Evolutionary conservation across 257 asterid species (phyloP).

Genomic region (Petrea volubilis): DNA sequence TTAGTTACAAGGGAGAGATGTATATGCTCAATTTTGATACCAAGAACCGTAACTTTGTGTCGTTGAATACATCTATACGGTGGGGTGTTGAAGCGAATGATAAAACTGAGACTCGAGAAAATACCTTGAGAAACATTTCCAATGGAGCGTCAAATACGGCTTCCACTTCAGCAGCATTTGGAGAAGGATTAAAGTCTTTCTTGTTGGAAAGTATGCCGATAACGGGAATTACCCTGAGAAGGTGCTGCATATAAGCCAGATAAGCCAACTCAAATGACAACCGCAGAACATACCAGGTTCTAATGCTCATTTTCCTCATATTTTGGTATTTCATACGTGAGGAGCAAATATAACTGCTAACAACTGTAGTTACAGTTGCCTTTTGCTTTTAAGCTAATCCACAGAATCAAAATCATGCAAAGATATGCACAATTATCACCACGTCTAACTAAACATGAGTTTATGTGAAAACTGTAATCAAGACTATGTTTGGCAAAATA

Average conservation of each 20-base stretch:
- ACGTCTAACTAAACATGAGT: neutral
- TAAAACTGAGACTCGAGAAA: neutral
- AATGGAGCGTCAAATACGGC: constrained; percentile 85
- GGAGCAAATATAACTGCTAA: neutral
- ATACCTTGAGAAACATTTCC: constrained; percentile 96
- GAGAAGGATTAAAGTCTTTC: constrained; percentile 61
- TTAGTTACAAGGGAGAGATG: too few species aligned
- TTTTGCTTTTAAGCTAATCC: neutral
- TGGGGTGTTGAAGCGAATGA: too few species aligned
- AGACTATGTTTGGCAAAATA: neutral
- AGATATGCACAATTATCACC: neutral
- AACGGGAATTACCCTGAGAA: constrained; percentile 93
- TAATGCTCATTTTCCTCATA: neutral
- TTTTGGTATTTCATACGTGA: neutral
- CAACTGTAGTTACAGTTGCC: neutral
- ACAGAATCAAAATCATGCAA: neutral
- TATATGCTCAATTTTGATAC: too few species aligned
- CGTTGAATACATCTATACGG: too few species aligned
- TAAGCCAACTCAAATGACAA: neutral
- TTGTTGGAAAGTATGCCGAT: constrained; percentile 78
- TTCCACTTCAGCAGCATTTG: constrained; percentile 84
- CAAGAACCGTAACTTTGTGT: too few species aligned
- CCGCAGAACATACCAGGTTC: neutral
- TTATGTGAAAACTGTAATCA: too few species aligned
- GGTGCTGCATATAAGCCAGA: constrained; percentile 60